Conservation (phyloP, 345 rosid genomes). For the Citrus unshiu region DNA sequence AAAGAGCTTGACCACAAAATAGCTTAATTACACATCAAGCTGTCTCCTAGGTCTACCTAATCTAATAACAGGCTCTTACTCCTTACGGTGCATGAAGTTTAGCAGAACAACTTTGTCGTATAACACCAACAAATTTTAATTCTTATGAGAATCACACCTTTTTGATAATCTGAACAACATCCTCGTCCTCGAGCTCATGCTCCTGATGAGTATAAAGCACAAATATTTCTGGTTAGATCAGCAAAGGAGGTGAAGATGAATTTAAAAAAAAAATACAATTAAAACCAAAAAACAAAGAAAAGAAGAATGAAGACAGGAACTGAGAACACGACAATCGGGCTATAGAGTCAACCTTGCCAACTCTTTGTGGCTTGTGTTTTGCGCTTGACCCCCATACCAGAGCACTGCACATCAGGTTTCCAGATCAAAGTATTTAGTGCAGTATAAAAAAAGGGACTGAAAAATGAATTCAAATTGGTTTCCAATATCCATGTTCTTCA, state of each 20-base stretch:
- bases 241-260: background rate
- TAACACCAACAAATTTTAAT: background rate
- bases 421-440: slow-evolving; percentile 6
- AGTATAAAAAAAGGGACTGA: background rate
- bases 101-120: background rate
- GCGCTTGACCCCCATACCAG: slow-evolving; percentile 97
- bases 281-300: too few relatives aligned
- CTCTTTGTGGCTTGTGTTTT: slow-evolving; percentile 99
- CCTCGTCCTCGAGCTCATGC: slow-evolving; percentile 98
- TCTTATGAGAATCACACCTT: slow-evolving; percentile 46
- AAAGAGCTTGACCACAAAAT: slow-evolving; percentile 11
- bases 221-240: background rate
- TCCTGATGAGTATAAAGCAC: slow-evolving; percentile 49
- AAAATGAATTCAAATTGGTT: background rate
- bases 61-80: background rate
- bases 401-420: slow-evolving; percentile 51
- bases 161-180: slow-evolving; percentile 94
- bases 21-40: slow-evolving; percentile 25
- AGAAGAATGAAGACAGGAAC: background rate
- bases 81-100: background rate
- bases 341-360: slow-evolving; percentile 73
- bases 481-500: background rate
- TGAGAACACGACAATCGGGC: background rate
- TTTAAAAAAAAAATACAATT: background rate
- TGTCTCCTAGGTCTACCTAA: slow-evolving; percentile 16